phyloP scores from a whole-genome alignment of 495 filamentous ascomycete genomes.

The Neurospora tetrasperma region DNA sequence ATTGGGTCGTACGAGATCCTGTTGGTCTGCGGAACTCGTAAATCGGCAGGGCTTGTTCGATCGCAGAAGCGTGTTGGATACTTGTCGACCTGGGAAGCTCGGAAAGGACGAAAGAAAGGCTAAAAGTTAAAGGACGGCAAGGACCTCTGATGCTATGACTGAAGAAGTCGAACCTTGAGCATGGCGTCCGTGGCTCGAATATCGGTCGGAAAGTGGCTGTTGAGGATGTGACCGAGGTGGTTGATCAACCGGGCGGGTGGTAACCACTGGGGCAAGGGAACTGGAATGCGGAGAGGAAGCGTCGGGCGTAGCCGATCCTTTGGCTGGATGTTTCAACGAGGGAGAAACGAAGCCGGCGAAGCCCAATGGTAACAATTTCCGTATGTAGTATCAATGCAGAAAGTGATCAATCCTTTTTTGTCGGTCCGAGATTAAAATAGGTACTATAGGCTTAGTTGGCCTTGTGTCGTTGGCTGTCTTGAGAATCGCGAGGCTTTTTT shows the following conservation, averaged over 20 bases:
- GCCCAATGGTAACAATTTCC: background rate
- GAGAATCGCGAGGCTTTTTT: background rate
- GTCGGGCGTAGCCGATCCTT: background rate
- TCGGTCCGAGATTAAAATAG: background rate
- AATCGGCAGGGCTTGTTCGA: background rate
- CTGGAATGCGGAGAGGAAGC: background rate
- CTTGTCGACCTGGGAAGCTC: background rate
- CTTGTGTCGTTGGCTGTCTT: background rate
- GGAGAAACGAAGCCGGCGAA: background rate
- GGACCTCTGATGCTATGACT: background rate
- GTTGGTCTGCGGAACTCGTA: background rate
- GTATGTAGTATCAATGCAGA: background rate
- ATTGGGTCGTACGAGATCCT: background rate
- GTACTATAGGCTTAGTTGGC: background rate
- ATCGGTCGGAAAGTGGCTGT: background rate
- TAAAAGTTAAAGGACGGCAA: background rate
- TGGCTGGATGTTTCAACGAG: background rate
- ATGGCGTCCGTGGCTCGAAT: background rate
- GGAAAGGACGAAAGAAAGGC: background rate
- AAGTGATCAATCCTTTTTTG: background rate
- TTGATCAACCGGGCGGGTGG: background rate
- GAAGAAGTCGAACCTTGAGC: background rate
- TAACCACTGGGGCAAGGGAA: background rate
- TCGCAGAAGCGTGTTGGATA: background rate
- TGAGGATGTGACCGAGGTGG: background rate